These are phyloP conservation scores for Oryza punctata DNA, from an alignment of 176 grass and related monocot genomes.

Conservation along the genomic window DNA sequence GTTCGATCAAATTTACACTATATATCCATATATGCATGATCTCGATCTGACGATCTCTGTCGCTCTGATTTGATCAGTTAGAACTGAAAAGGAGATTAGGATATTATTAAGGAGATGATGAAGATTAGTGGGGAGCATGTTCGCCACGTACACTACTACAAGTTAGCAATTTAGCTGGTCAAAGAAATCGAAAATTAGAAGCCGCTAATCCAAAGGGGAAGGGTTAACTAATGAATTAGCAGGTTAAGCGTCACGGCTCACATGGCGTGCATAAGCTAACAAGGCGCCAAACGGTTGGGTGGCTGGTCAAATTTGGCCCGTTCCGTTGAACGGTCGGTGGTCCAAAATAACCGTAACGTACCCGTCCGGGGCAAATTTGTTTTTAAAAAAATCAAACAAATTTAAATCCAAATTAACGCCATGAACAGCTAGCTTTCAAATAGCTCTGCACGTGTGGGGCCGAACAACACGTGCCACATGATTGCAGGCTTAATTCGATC, in stretches of 20 bases:
- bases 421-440: constrained; percentile 13
- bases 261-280: constrained; percentile 48
- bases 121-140: constrained; percentile 36
- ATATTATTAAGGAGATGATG: neutral
- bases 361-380: neutral
- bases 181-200: constrained; percentile 42
- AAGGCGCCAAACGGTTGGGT: constrained; percentile 43
- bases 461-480: constrained; percentile 36
- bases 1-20: neutral
- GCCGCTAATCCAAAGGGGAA: constrained; percentile 24
- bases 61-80: neutral
- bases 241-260: constrained; percentile 45
- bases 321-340: constrained; percentile 41
- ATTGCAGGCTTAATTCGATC: constrained; percentile 11
- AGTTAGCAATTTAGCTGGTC: constrained; percentile 28
- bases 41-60: neutral
- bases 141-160: neutral
- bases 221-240: neutral
- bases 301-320: constrained; percentile 59
- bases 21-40: neutral
- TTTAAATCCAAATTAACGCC: neutral
- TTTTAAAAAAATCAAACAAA: neutral
- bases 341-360: constrained; percentile 39
- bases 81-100: neutral
- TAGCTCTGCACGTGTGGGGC: constrained; percentile 33